These are phyloP conservation scores for Schwanniomyces etchellsii DNA, from an alignment of 1,139 yeast genomes.

Conservation along the genomic window DNA sequence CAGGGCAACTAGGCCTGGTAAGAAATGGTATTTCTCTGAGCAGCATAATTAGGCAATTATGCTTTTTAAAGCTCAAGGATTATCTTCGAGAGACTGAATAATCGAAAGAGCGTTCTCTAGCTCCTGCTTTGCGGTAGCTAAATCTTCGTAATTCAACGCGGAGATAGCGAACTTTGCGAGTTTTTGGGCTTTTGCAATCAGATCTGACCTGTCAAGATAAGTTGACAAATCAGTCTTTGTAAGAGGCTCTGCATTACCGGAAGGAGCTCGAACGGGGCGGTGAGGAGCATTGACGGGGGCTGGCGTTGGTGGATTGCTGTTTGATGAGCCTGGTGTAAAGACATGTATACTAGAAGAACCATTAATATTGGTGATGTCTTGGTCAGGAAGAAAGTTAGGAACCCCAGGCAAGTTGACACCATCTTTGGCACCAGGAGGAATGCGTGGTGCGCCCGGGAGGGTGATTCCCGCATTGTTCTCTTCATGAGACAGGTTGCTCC, in stretches of 20 bases:
- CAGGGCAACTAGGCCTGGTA: no score
- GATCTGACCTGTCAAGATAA: slow-evolving; percentile 55
- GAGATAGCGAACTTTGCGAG: slow-evolving; percentile 89
- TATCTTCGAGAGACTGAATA: neutral
- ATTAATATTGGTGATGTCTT: slow-evolving; percentile 30
- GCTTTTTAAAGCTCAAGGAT: no score
- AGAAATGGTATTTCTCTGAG: no score
- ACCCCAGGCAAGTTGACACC: slow-evolving; percentile 36
- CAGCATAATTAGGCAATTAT: no score
- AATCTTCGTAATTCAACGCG: slow-evolving; percentile 89
- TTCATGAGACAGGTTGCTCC: neutral
- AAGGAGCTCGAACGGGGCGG: slow-evolving; percentile 1
- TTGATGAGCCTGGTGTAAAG: slow-evolving; percentile 17
- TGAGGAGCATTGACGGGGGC: neutral
- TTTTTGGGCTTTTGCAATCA: slow-evolving; percentile 68
- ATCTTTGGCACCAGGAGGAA: slow-evolving; percentile 24
- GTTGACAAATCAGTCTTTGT: slow-evolving; percentile 42
- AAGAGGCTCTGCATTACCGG: slow-evolving; percentile 15
- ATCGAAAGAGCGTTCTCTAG: slow-evolving; percentile 53
- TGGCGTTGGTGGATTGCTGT: slow-evolving; percentile 1
- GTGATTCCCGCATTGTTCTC: slow-evolving; percentile 1
- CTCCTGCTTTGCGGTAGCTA: slow-evolving; percentile 75
- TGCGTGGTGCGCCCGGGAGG: slow-evolving; percentile 23
- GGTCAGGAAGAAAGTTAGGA: slow-evolving; percentile 36
- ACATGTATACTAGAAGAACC: slow-evolving; percentile 36